A percentile compares a stretch with the other conserved stretches of the same genome.
Evolutionary conservation across 768 basidiomycete genomes (phyloP).

Genomic region (Leccinum boreale): DNA sequence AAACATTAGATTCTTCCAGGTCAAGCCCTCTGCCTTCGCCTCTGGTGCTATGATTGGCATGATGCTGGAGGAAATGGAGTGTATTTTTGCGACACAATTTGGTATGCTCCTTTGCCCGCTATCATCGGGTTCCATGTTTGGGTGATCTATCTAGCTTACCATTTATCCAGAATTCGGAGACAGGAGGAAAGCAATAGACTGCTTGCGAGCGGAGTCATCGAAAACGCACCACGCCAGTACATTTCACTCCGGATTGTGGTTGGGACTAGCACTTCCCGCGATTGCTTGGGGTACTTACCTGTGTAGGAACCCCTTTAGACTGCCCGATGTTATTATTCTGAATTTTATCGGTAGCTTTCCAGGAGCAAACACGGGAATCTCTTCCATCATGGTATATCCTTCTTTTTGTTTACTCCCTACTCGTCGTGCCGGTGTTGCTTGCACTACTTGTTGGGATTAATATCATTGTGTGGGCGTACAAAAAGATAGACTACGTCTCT

Average conservation of each 20-base stretch:
- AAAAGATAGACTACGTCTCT: conserved; percentile 88
- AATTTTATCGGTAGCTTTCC: conserved; percentile 44
- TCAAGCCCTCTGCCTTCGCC: conserved; percentile 66
- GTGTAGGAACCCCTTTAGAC: conserved; percentile 17
- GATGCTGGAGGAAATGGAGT: conserved; percentile 75
- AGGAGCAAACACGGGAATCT: conserved; percentile 41
- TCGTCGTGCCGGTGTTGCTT: conserved; percentile 75
- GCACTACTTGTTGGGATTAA: conserved; percentile 78
- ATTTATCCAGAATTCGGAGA: conserved; percentile 54
- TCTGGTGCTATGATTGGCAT: conserved; percentile 55
- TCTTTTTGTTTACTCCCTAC: conserved; percentile 71
- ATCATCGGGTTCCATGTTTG: neutral
- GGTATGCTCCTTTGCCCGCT: conserved; percentile 41
- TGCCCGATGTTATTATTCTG: neutral
- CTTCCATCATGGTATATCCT: conserved; percentile 73
- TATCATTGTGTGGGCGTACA: conserved; percentile 67
- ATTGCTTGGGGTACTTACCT: conserved; percentile 65
- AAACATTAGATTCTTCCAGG: conserved; percentile 34
- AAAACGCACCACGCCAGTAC: conserved; percentile 73
- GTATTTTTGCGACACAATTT: conserved; percentile 71
- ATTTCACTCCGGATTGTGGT: conserved; percentile 67
- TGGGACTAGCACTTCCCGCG: conserved; percentile 73
- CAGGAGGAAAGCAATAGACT: conserved; percentile 67
- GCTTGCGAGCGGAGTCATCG: conserved; percentile 54
- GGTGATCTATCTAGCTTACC: neutral